phyloP scores from a whole-genome alignment of 257 asterid species.

The Apocynum venetum region DNA sequence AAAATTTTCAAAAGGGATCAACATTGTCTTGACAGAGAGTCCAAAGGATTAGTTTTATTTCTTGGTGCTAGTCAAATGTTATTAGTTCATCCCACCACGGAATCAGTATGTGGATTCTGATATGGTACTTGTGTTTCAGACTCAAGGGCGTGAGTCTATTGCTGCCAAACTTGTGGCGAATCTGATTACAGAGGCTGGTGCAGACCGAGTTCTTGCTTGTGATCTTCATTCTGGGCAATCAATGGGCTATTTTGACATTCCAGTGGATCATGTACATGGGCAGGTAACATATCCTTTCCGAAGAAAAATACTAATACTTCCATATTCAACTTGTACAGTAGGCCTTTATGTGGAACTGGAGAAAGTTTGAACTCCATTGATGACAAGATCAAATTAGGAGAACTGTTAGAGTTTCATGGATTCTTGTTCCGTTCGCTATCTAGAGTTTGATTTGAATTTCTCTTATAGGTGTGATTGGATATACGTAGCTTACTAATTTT shows the following conservation, averaged over 20 bases:
- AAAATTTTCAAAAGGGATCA: not conserved
- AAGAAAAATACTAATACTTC: not conserved
- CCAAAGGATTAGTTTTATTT: not conserved
- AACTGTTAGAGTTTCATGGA: not conserved
- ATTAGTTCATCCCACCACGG: not conserved
- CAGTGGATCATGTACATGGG: slow-evolving; percentile 81
- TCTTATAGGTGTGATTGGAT: slow-evolving; percentile 4
- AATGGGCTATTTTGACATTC: slow-evolving; percentile 80
- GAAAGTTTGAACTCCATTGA: not conserved
- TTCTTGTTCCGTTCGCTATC: not conserved
- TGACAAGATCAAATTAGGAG: not conserved
- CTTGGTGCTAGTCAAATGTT: not conserved
- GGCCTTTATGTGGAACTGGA: not conserved
- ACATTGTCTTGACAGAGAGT: not conserved
- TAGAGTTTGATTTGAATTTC: not conserved
- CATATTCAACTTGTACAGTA: not conserved
- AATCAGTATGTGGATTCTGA: not conserved
- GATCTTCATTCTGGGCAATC: slow-evolving; percentile 90
- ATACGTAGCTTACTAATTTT: slow-evolving; percentile 14
- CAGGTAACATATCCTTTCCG: slow-evolving; percentile 36
- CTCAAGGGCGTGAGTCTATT: slow-evolving; percentile 84
- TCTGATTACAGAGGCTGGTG: slow-evolving; percentile 75
- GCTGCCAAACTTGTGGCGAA: slow-evolving; percentile 85
- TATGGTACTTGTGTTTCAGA: slow-evolving; percentile 29
- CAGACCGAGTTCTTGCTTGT: slow-evolving; percentile 69